Evolutionary conservation across 1,284 basidiomycete species (phyloP), one percentile per base, ranked within the genome.

Genomic region (Cerioporus squamosus): DNA sequence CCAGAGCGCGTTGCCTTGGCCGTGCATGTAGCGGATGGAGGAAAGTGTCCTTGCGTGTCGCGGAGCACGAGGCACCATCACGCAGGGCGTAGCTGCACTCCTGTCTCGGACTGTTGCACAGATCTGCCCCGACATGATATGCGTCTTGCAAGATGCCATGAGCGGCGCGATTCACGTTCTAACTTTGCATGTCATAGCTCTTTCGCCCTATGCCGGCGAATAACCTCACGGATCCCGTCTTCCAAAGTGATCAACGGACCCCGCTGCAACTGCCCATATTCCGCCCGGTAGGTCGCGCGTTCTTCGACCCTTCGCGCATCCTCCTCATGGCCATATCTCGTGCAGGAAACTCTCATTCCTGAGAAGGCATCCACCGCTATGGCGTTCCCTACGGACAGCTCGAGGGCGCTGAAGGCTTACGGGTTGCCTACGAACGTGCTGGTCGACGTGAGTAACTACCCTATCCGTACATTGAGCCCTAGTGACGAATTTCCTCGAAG

Each of bases 351-450:
- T 5, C 57, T 82, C 10, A 78, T 74, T 1, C 60, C 67, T 20
- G 54, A 70, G 9, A 74, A 75, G 51, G 62, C 79, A 14, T 81
- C 80, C 8, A 74, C 75, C 46, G 77, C 79, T 0, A 68, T 80
- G 49, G 69, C 71, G 17, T 84, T 86, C 55, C 63, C 75, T 0
- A 61, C 73, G 2, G 68, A 75, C 1, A 75, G 80, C 23, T 81
- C 81, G 46, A 81, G 82, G 51, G 80, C 84, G 2, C 75, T 84
- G 38, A 75, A 79, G 31, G 80, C 81, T 55, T 91, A 84, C 70
- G 90, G 90, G 44, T 68, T 90, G 10, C 90, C 90, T 0, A 85
- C 80, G 58, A 85, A 82, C 58, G 68, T 90, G 54, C 71, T 87
- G 15, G 72, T 88, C 20, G 90, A 92, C 74, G 88, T 90, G 49